Evolutionary conservation across 1,139 yeast genomes (phyloP).

Genomic region (Groenewaldozyma auringiensis): DNA sequence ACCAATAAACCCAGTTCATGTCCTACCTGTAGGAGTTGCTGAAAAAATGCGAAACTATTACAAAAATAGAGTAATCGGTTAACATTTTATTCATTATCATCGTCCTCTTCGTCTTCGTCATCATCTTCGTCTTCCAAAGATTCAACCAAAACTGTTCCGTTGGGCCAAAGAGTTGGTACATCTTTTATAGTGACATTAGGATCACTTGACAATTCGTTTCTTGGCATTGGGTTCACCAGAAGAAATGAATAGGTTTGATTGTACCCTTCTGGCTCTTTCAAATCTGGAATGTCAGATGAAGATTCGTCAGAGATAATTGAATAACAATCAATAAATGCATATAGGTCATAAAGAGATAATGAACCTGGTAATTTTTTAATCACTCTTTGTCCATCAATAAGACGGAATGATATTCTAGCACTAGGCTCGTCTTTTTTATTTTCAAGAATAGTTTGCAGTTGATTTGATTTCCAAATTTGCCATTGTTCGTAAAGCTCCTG

Average conservation of each 20-base stretch:
- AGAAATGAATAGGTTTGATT: slow-evolving; percentile 40
- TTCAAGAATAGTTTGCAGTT: slow-evolving; percentile 11
- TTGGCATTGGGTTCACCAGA: slow-evolving; percentile 51
- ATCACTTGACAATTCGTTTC: slow-evolving; percentile 34
- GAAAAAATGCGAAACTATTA: slow-evolving; percentile 25
- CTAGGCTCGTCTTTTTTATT: slow-evolving; percentile 14
- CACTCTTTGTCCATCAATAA: slow-evolving; percentile 54
- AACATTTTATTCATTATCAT: background rate
- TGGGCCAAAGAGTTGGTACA: slow-evolving; percentile 46
- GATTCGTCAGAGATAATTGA: slow-evolving; percentile 15
- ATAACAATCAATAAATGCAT: slow-evolving; percentile 51
- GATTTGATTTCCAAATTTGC: slow-evolving; percentile 21
- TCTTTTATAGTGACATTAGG: slow-evolving; percentile 32
- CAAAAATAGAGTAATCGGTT: background rate
- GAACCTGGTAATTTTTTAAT: slow-evolving; percentile 46
- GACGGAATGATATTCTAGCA: slow-evolving; percentile 42
- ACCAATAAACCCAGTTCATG: slow-evolving; percentile 57
- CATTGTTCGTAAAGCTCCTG: slow-evolving; percentile 15
- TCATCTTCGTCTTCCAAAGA: background rate
- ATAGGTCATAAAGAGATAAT: slow-evolving; percentile 51
- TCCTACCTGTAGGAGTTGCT: slow-evolving; percentile 42
- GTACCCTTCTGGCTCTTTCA: slow-evolving; percentile 34
- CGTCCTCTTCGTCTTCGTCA: background rate
- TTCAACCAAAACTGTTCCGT: slow-evolving; percentile 53
- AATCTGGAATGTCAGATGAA: slow-evolving; percentile 4